Evolutionary conservation across 2,329 filamentous ascomycete genomes (phyloP).

Genomic region (Mollisiaceae sp.): DNA sequence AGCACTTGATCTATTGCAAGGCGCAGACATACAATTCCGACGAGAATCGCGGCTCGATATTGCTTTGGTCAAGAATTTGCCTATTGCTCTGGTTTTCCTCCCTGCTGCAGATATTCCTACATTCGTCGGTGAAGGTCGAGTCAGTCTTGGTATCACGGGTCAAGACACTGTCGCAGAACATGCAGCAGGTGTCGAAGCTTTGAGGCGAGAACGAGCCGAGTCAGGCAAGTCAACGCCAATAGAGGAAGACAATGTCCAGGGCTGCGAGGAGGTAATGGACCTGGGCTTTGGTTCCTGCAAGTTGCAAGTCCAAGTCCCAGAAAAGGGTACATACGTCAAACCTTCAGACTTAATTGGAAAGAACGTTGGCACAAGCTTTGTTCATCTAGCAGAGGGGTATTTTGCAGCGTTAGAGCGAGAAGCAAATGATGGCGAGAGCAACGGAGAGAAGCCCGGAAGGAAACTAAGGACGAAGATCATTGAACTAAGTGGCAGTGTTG

Average conservation of each 20-base stretch:
- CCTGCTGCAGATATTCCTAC: conserved; percentile 97
- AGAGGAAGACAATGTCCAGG: conserved; percentile 48
- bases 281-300: conserved; percentile 90
- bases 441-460: conserved; percentile 43
- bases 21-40: conserved; percentile 95
- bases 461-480: conserved; percentile 87
- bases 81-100: conserved; percentile 94
- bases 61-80: conserved; percentile 95
- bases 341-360: conserved; percentile 84
- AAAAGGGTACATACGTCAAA: conserved; percentile 74
- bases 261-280: conserved; percentile 83
- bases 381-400: conserved; percentile 80
- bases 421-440: conserved; percentile 43
- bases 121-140: conserved; percentile 92
- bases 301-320: conserved; percentile 95
- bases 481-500: conserved; percentile 94
- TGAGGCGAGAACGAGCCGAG: conserved; percentile 54
- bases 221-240: conserved; percentile 52
- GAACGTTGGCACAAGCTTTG: conserved; percentile 96
- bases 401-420: conserved; percentile 77
- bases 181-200: conserved; percentile 65
- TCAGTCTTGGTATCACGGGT: conserved; percentile 94
- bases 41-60: conserved; percentile 96
- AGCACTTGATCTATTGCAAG: conserved; percentile 86
- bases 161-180: conserved; percentile 92